Conservation (phyloP, 768 basidiomycete species). For the Tulasnella sp. region DNA sequence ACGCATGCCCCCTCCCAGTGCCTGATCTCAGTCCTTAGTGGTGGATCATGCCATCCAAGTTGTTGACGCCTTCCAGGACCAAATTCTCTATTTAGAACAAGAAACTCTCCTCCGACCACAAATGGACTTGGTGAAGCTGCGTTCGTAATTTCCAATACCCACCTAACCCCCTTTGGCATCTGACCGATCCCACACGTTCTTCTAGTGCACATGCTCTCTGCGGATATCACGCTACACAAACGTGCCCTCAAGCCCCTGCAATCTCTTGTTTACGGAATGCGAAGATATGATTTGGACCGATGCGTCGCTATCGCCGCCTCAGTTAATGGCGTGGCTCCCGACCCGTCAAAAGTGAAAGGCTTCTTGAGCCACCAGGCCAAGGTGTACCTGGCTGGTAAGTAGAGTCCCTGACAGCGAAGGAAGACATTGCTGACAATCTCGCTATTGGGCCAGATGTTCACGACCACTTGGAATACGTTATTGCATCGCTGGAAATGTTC, state of each 20-base stretch:
- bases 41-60: conserved; percentile 36
- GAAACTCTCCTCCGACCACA: conserved; percentile 47
- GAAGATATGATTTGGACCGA: conserved; percentile 60
- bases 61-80: conserved; percentile 37
- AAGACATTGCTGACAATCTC: background rate
- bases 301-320: conserved; percentile 45
- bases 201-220: conserved; percentile 62
- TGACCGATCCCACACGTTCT: background rate
- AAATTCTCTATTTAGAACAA: conserved; percentile 50
- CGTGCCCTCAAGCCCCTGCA: conserved; percentile 63
- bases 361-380: conserved; percentile 60
- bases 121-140: conserved; percentile 45
- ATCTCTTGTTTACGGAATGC: conserved; percentile 53
- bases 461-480: conserved; percentile 66
- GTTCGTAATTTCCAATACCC: conserved; percentile 28
- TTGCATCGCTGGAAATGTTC: conserved; percentile 63
- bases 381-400: conserved; percentile 42
- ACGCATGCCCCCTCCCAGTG: background rate
- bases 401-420: background rate
- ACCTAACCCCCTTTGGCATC: background rate
- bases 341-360: conserved; percentile 34
- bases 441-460: conserved; percentile 40
- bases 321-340: conserved; percentile 18
- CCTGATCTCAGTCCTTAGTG: background rate
- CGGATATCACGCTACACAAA: conserved; percentile 62